A percentile compares a stretch with the other conserved stretches of the same genome.
Conservation (phyloP, 257 asterid species). For the Solanum paucissectum region DNA sequence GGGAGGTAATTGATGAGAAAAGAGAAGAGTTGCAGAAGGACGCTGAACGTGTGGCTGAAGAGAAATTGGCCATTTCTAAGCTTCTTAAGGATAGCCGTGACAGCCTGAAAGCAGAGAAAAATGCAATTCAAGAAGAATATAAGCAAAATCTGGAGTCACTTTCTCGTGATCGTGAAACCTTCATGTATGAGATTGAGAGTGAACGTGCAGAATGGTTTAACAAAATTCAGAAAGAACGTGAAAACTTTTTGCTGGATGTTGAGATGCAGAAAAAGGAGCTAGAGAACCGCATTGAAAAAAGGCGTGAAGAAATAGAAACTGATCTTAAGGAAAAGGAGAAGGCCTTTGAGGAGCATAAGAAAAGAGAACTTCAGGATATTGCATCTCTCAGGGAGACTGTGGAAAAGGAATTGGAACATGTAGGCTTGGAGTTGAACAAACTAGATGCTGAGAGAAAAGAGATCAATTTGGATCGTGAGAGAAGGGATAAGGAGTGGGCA, state of each 20-base stretch:
- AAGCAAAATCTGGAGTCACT: slow-evolving; percentile 66
- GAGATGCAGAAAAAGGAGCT: slow-evolving; percentile 71
- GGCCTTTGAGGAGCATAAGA: slow-evolving; percentile 64
- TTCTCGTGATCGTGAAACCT: slow-evolving; percentile 67
- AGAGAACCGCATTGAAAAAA: slow-evolving; percentile 51
- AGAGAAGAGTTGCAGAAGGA: slow-evolving; percentile 66
- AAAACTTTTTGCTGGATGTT: slow-evolving; percentile 57
- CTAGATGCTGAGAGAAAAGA: slow-evolving; percentile 66
- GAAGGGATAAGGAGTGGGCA: slow-evolving; percentile 77
- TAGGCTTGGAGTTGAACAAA: slow-evolving; percentile 56
- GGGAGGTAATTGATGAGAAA: slow-evolving; percentile 89
- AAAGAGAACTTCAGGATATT: slow-evolving; percentile 54
- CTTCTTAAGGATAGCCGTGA: slow-evolving; percentile 71
- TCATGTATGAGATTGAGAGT: slow-evolving; percentile 52
- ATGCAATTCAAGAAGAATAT: slow-evolving; percentile 51
- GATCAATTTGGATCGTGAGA: slow-evolving; percentile 67
- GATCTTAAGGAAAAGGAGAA: slow-evolving; percentile 54
- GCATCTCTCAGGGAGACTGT: slow-evolving; percentile 46
- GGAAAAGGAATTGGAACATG: slow-evolving; percentile 68
- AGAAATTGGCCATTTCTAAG: slow-evolving; percentile 53
- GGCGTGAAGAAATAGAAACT: slow-evolving; percentile 80
- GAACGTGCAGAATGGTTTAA: slow-evolving; percentile 70
- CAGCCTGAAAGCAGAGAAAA: slow-evolving; percentile 61
- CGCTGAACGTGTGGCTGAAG: slow-evolving; percentile 68
- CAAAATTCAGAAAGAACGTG: slow-evolving; percentile 75